phyloP scores from a whole-genome alignment of 1,284 basidiomycete species.

The Ceratorhiza oryzae-sativae region DNA sequence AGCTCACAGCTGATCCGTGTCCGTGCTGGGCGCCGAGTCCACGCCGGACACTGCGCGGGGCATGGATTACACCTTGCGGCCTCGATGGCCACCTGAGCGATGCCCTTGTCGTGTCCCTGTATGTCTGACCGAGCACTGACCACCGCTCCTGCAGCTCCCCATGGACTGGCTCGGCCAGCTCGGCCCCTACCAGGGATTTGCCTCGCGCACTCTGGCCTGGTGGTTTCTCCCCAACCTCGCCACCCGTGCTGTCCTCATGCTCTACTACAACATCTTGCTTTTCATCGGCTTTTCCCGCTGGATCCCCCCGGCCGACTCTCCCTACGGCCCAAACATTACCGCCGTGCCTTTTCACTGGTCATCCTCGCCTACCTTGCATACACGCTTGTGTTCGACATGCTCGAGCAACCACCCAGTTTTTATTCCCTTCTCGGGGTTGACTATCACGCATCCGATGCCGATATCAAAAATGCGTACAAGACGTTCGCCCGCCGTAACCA shows the following conservation, averaged over 20 bases:
- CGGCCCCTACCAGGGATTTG: constrained; percentile 15
- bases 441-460: constrained; percentile 66
- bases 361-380: constrained; percentile 75
- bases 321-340: constrained; percentile 52
- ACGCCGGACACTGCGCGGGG: background rate
- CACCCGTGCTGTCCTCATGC: constrained; percentile 1
- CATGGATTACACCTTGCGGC: constrained; percentile 26
- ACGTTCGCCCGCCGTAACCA: constrained; percentile 76
- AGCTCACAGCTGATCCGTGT: constrained; percentile 7
- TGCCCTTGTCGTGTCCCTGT: background rate
- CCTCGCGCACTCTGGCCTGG: constrained; percentile 25
- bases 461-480: constrained; percentile 75
- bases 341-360: constrained; percentile 67
- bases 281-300: constrained; percentile 4
- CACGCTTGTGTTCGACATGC: constrained; percentile 64
- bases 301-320: constrained; percentile 9
- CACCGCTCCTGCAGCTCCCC: background rate
- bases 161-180: constrained; percentile 35
- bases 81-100: constrained; percentile 31
- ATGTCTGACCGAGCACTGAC: background rate
- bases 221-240: constrained; percentile 25
- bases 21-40: background rate
- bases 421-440: constrained; percentile 75
- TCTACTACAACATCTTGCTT: constrained; percentile 10
- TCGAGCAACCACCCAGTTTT: constrained; percentile 69